These are phyloP conservation scores for Jamesozyma jinghongensis DNA, from an alignment of 805 yeast species.

Conservation along the genomic window DNA sequence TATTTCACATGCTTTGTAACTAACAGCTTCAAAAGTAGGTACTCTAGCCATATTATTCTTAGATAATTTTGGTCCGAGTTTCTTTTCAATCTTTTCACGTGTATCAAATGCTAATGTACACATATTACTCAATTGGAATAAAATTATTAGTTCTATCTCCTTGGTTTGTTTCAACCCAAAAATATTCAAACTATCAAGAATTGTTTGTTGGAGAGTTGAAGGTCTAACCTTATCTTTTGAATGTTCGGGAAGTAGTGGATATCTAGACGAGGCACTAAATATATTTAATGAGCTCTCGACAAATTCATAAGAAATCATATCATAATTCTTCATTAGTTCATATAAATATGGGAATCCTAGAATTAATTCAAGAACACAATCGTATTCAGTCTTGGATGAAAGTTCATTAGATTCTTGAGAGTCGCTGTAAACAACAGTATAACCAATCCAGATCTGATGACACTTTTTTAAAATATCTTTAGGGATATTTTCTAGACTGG, in stretches of 20 bases:
- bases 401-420: slow-evolving; percentile 21
- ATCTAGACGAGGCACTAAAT: slow-evolving; percentile 57
- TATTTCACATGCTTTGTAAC: slow-evolving; percentile 39
- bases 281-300: slow-evolving; percentile 47
- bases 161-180: slow-evolving; percentile 26
- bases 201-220: slow-evolving; percentile 54
- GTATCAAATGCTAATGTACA: slow-evolving; percentile 54
- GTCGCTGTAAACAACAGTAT: slow-evolving; percentile 38
- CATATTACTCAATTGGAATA: slow-evolving; percentile 47
- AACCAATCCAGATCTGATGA: slow-evolving; percentile 43
- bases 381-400: slow-evolving; percentile 40
- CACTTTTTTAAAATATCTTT: slow-evolving; percentile 28
- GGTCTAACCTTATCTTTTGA: slow-evolving; percentile 46
- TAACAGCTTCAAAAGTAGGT: slow-evolving; percentile 56
- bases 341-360: slow-evolving; percentile 44
- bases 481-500: slow-evolving; percentile 28
- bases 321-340: slow-evolving; percentile 27
- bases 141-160: slow-evolving; percentile 36
- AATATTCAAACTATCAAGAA: slow-evolving; percentile 40
- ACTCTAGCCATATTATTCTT: slow-evolving; percentile 33
- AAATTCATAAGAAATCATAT: slow-evolving; percentile 28
- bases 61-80: slow-evolving; percentile 36
- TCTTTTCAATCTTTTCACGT: slow-evolving; percentile 46
- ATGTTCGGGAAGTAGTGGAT: slow-evolving; percentile 59
- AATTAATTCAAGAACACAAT: slow-evolving; percentile 48